Evolutionary conservation across 495 filamentous ascomycete genomes (phyloP), one percentile per base, ranked within the genome.

Genomic region (Xeromyces bisporus): DNA sequence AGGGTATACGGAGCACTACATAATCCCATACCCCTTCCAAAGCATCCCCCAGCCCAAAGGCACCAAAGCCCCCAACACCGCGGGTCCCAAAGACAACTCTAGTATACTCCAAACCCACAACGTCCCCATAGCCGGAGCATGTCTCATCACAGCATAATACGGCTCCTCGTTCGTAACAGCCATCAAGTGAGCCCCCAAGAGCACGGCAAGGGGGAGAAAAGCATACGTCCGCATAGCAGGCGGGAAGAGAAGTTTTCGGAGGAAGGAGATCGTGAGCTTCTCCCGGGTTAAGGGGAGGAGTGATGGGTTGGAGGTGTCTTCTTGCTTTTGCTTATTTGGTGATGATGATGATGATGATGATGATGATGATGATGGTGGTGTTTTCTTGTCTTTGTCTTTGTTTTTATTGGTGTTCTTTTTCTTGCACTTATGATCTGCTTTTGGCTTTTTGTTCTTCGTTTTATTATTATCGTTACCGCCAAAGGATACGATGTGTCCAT

Each of bases 41-140:
- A 72, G 79, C 6, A 59, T 46, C 3, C 78, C 62, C 60, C 76
- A 96, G 1, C 50, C 54, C 40, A 61, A 33, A 2, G 60, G 60
- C 2, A 60, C 67, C 24, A 82, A 58, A 7, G 62, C 54, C 6
- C 67, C 52, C 18, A 65, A 48, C 6, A 74, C 46, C 1, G 81
- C 78, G 30, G 65, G 73, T 2, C 64, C 50, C 32, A 91, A 58
- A n/a, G 77, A 57, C 56, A 94, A 69, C 55, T 97, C 89, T 28
- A 93, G 59, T 20, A 93, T 73, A 11, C 76, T 75, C 89, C 87
- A 97, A 9, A 97, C 71, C 87, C 87, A 93, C 12, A 94, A 49
- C 10, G 80, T 84, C 1, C 84, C 91, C n/a, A 92, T 48, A 13
- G 83, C 72, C 13, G 89, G 89, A 0, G 84, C 80, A 33, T 69